phyloP scores from a whole-genome alignment of 345 rosid species.

The Kandelia obovata region DNA sequence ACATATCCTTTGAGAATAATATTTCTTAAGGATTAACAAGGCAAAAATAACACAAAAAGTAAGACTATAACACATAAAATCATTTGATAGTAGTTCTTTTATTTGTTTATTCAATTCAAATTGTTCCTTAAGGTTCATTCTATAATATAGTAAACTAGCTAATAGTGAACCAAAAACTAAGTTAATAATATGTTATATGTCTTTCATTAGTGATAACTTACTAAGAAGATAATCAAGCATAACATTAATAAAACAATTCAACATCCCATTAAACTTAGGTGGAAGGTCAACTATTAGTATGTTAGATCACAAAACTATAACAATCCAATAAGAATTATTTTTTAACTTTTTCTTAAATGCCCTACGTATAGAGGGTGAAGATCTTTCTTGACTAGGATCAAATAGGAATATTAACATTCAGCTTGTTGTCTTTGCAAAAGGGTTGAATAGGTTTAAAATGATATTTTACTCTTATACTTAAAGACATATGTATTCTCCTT shows the following conservation, averaged over 20 bases:
- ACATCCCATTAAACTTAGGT: not conserved
- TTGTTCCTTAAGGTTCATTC: too few species aligned
- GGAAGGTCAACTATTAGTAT: too few species aligned
- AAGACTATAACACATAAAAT: too few species aligned
- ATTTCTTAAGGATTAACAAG: too few species aligned
- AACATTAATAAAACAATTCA: not conserved
- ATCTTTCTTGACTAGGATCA: not conserved
- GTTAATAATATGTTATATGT: not conserved
- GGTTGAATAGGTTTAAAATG: not conserved
- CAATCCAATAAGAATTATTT: not conserved
- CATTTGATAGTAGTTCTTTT: too few species aligned
- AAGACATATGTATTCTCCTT: not conserved
- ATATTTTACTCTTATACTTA: not conserved
- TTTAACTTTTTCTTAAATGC: not conserved
- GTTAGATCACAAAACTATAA: too few species aligned
- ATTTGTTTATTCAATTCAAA: too few species aligned
- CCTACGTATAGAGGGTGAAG: not conserved
- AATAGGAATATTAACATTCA: not conserved
- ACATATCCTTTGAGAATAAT: too few species aligned
- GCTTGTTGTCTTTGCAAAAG: not conserved
- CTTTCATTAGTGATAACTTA: not conserved
- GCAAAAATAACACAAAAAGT: too few species aligned
- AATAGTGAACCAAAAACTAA: not conserved
- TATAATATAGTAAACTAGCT: too few species aligned
- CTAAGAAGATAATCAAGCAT: not conserved